A percentile compares a stretch with the other conserved stretches of the same genome.
phyloP scores from a whole-genome alignment of 129 eudicot genomes.

The Flaveria ramosissima region DNA sequence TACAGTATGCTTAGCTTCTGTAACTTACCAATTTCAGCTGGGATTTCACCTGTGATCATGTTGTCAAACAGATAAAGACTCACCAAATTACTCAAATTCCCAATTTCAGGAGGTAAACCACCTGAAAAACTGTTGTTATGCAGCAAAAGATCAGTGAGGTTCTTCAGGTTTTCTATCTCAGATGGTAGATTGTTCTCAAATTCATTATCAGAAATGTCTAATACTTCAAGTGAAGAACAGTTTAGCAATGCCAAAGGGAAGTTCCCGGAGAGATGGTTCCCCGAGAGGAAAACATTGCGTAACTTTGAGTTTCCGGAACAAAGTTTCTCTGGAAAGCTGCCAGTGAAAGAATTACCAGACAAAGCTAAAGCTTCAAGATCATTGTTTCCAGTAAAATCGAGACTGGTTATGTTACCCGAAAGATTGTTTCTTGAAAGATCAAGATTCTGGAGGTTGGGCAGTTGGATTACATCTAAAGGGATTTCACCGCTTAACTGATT shows the following conservation, averaged over 20 bases:
- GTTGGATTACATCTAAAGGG: conserved; percentile 54
- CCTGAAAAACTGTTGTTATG: conserved; percentile 87
- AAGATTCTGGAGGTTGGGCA: conserved; percentile 50
- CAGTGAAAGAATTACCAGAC: conserved; percentile 57
- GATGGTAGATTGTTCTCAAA: conserved; percentile 62
- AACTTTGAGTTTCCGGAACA: conserved; percentile 51
- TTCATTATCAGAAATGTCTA: conserved; percentile 75
- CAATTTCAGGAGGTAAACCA: conserved; percentile 72
- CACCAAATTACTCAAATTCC: conserved; percentile 65
- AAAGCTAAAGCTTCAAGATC: conserved; percentile 65
- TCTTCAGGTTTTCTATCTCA: conserved; percentile 49
- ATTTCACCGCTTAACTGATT: conserved; percentile 68
- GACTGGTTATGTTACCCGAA: conserved; percentile 54
- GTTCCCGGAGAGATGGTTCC: conserved; percentile 60
- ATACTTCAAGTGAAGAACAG: conserved; percentile 71
- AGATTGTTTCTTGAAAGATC: conserved; percentile 83
- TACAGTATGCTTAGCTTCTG: conserved; percentile 58
- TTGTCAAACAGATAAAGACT: conserved; percentile 63
- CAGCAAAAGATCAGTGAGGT: conserved; percentile 82
- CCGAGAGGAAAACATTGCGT: conserved; percentile 50
- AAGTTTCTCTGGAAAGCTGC: conserved; percentile 48
- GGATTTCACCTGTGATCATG: conserved; percentile 77
- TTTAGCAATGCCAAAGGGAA: conserved; percentile 66
- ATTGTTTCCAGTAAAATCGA: conserved; percentile 39
- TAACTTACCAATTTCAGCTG: conserved; percentile 74